These are phyloP conservation scores for Neopestalotiopsis clavispora DNA, from an alignment of 2,329 filamentous ascomycete genomes.

Conservation along the genomic window DNA sequence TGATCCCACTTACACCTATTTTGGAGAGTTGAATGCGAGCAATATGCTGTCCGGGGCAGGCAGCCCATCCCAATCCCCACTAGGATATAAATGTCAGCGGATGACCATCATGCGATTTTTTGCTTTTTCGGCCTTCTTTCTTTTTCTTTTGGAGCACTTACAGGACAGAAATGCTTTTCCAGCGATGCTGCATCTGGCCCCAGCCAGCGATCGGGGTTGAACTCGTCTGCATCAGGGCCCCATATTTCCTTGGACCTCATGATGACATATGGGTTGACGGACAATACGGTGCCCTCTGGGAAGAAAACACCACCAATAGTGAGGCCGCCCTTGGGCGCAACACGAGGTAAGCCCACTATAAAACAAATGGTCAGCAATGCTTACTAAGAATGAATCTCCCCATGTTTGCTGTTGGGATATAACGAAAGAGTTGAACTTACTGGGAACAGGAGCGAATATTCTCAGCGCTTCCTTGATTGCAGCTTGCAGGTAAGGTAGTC, in stretches of 20 bases:
- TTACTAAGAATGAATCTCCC: neutral
- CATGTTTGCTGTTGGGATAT: too few relatives aligned
- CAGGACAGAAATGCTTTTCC: constrained; percentile 12
- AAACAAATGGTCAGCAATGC: neutral
- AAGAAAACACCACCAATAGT: constrained; percentile 3
- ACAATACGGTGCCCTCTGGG: constrained; percentile 9
- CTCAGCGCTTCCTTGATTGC: constrained; percentile 12
- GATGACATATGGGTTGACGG: constrained; percentile 13
- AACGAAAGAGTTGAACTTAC: neutral
- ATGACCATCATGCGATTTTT: neutral
- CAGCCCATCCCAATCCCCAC: constrained; percentile 12
- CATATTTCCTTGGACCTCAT: constrained; percentile 4
- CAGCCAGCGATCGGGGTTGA: constrained; percentile 18
- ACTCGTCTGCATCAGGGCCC: constrained; percentile 2
- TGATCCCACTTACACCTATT: constrained; percentile 9
- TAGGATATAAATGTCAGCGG: neutral
- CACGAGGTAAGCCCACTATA: constrained; percentile 12
- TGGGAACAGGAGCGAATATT: constrained; percentile 13
- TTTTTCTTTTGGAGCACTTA: neutral
- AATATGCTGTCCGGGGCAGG: constrained; percentile 16
- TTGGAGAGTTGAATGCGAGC: constrained; percentile 16
- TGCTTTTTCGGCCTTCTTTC: too few relatives aligned
- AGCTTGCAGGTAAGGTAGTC: constrained; percentile 3
- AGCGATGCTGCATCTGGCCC: constrained; percentile 1
- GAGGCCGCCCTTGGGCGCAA: constrained; percentile 11